Evolutionary conservation across 371 early-diverging fungal genomes (phyloP).

Genomic region (Basidiobolus meristosporus): DNA sequence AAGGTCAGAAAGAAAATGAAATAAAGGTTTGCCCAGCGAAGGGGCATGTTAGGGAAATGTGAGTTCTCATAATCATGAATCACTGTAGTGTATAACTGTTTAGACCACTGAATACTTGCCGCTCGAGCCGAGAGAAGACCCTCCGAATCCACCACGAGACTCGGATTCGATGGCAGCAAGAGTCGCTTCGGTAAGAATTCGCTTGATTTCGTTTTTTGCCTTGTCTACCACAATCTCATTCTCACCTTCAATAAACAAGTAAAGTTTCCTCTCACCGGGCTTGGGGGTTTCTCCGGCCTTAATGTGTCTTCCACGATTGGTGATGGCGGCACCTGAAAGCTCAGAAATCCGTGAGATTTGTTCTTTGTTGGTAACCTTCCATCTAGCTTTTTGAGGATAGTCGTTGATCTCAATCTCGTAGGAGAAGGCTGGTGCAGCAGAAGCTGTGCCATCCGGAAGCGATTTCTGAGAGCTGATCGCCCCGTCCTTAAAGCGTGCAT

Average conservation of each 20-base stretch:
- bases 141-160: slow-evolving; percentile 10
- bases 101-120: slow-evolving; percentile 4
- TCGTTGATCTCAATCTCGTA: slow-evolving; percentile 94
- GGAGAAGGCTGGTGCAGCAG: slow-evolving; percentile 17
- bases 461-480: slow-evolving; percentile 1
- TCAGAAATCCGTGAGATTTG: slow-evolving; percentile 81
- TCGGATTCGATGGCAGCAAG: slow-evolving; percentile 50
- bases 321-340: slow-evolving; percentile 82
- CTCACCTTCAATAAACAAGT: slow-evolving; percentile 88
- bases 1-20: too few species aligned
- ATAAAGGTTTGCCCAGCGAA: too few species aligned
- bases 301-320: slow-evolving; percentile 79
- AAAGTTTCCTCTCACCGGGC: slow-evolving; percentile 71
- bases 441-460: neutral
- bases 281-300: slow-evolving; percentile 60
- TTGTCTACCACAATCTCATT: slow-evolving; percentile 71
- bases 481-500: slow-evolving; percentile 9
- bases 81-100: neutral
- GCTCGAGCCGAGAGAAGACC: neutral
- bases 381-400: slow-evolving; percentile 89
- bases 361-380: slow-evolving; percentile 90
- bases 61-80: too few species aligned
- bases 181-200: slow-evolving; percentile 74
- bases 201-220: slow-evolving; percentile 84
- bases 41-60: too few species aligned